These are phyloP conservation scores for Ogataea thermomethanolica DNA, from an alignment of 805 yeast species.

Conservation along the genomic window DNA sequence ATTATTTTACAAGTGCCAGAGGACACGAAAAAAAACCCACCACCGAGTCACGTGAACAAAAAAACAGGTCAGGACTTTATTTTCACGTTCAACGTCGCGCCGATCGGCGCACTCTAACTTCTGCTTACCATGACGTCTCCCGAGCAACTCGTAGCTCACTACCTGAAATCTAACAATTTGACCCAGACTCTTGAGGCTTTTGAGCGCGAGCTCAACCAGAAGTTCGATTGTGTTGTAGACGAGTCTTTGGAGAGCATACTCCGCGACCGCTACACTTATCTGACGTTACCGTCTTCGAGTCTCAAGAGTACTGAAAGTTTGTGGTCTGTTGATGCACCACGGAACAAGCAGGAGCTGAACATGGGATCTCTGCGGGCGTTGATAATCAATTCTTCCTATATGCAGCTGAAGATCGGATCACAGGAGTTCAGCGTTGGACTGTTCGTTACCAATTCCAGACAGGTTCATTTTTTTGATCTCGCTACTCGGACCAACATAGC, in stretches of 20 bases:
- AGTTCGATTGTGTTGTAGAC: constrained; percentile 25
- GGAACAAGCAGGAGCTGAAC: constrained; percentile 4
- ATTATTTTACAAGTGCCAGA: constrained; percentile 7
- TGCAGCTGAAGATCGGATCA: constrained; percentile 11
- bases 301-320: constrained; percentile 21
- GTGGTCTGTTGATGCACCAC: constrained; percentile 28
- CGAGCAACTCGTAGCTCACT: constrained; percentile 52
- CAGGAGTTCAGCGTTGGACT: constrained; percentile 16
- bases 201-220: constrained; percentile 42
- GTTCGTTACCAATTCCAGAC: constrained; percentile 29
- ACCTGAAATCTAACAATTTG: constrained; percentile 48
- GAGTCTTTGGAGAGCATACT: constrained; percentile 37
- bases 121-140: constrained; percentile 9
- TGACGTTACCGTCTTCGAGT: constrained; percentile 14
- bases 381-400: constrained; percentile 23
- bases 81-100: constrained; percentile 3
- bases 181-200: constrained; percentile 45
- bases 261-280: constrained; percentile 31
- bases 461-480: constrained; percentile 26
- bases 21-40: constrained; percentile 4
- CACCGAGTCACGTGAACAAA: constrained; percentile 7
- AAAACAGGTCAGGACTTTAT: neutral
- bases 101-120: constrained; percentile 3
- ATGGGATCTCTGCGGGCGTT: constrained; percentile 23
- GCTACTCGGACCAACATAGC: constrained; percentile 13